These are phyloP conservation scores for Chara braunii DNA, from an alignment of 139 green algal genomes.

Conservation along the genomic window DNA sequence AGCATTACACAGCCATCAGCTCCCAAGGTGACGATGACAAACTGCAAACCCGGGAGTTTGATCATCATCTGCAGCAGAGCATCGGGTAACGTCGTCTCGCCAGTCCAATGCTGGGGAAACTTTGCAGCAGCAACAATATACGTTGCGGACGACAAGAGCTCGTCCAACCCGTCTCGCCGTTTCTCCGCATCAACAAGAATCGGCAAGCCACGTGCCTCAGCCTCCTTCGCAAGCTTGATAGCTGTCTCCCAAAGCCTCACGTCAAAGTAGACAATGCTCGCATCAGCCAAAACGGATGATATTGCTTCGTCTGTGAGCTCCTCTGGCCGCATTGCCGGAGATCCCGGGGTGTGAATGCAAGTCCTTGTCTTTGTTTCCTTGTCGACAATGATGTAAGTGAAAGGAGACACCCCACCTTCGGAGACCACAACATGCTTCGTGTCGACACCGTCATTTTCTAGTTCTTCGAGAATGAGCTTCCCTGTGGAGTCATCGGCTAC, in stretches of 20 bases:
- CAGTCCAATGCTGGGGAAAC: slow-evolving; percentile 64
- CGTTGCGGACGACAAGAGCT: slow-evolving; percentile 68
- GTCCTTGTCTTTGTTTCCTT: slow-evolving; percentile 34
- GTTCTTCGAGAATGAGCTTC: slow-evolving; percentile 53
- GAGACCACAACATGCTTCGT: slow-evolving; percentile 61
- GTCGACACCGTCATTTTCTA: slow-evolving; percentile 76
- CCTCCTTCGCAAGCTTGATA: slow-evolving; percentile 56
- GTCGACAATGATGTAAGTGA: slow-evolving; percentile 97
- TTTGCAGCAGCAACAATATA: slow-evolving; percentile 62
- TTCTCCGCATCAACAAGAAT: slow-evolving; percentile 76
- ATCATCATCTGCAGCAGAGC: slow-evolving; percentile 56
- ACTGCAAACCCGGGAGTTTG: slow-evolving; percentile 56
- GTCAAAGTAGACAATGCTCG: slow-evolving; percentile 84
- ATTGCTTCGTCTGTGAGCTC: slow-evolving; percentile 57
- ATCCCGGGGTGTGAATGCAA: slow-evolving; percentile 90
- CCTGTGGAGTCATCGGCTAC: slow-evolving; percentile 40
- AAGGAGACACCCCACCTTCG: slow-evolving; percentile 58
- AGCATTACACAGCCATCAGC: slow-evolving; percentile 61
- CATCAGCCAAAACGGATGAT: slow-evolving; percentile 44
- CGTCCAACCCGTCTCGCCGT: slow-evolving; percentile 49
- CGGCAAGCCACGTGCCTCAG: slow-evolving; percentile 11
- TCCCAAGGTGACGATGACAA: slow-evolving; percentile 65
- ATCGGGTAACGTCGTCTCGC: slow-evolving; percentile 55
- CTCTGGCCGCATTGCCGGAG: slow-evolving; percentile 43
- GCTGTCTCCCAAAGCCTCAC: slow-evolving; percentile 80